Conservation (phyloP, 441 rosid genomes). For the Rhodomyrtus psidioides region DNA sequence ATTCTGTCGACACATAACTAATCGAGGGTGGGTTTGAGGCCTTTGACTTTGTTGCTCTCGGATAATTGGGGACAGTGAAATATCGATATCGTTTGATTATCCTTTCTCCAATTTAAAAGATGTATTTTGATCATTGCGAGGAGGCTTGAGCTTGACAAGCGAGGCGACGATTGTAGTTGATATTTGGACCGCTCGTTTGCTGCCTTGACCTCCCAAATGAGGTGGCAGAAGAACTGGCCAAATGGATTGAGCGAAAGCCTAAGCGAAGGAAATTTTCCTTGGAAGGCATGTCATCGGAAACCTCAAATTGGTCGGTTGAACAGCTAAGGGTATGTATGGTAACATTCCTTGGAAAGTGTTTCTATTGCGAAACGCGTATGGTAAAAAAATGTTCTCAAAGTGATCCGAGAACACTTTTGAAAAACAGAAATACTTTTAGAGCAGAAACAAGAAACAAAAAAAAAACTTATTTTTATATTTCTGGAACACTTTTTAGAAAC, state of each 20-base stretch:
- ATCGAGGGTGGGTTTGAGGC: neutral
- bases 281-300: neutral
- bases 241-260: neutral
- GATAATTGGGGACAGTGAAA: neutral
- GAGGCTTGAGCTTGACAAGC: neutral
- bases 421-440: too few relatives aligned
- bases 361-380: too few relatives aligned
- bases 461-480: too few relatives aligned
- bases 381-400: too few relatives aligned
- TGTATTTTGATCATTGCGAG: neutral
- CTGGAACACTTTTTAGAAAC: too few relatives aligned
- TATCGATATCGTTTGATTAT: neutral
- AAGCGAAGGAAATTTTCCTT: neutral
- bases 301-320: neutral
- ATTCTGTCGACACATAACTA: neutral
- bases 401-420: too few relatives aligned
- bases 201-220: neutral
- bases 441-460: too few relatives aligned
- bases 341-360: too few relatives aligned
- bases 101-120: neutral
- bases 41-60: neutral
- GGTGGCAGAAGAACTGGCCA: neutral
- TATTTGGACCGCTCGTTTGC: neutral
- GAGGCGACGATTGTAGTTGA: neutral
- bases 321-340: too few relatives aligned